Base-by-base conservation (phyloP, 306 rosid species). In the Vicia faba region DNA sequence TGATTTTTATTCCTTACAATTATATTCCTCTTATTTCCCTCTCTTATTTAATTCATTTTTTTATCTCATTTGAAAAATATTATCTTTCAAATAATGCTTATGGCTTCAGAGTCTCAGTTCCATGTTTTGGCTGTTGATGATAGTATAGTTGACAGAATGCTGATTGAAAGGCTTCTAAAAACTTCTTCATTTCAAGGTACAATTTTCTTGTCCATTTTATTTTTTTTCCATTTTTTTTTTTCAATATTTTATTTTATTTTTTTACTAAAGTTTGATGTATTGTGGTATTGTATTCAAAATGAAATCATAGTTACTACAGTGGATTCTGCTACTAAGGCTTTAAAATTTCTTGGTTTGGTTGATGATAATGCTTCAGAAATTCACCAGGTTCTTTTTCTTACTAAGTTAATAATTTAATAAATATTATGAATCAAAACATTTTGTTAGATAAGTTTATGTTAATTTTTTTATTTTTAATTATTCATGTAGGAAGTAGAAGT, bases 41-140 rank as follows among this genome's bases (percentile, higher is more conserved):
- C 72, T 64, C 29, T 50, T 68, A 23, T 78, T 50, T 12, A 39
- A 45, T 28, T 59, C n/a, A 29, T 3, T 10, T 8, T 29, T 19
- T 40, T 66, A 59, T 62, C 6, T 41, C 53, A 14, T 15, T 53
- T 9, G 12, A 31, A 36, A 36, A 61, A 43, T 73, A 55, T 8
- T 19, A 3, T 23, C 44, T 11, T 25, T 12, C 8, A 25, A 60
- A 35, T 43, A 46, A 88, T 91, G 96, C 91, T 76, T 66, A 43
- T 89, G 74, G 69, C 80, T 78, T 56, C 79, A 14, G 83, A 83
- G 44, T 41, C 78, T 9, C 92, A 73, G 51, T 92, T 87, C 58
- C 98, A 89, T 75, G 96, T 92, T 44, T 74, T 92, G 79, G 98
- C 93, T 70, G 96, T 92, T 68, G 96, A 92, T 82, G 98, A 92